Percentiles rank a stretch among this genome's conserved stretches.
Conservation (phyloP, 2,329 filamentous ascomycete species). For the Aspergillus neoniger region DNA sequence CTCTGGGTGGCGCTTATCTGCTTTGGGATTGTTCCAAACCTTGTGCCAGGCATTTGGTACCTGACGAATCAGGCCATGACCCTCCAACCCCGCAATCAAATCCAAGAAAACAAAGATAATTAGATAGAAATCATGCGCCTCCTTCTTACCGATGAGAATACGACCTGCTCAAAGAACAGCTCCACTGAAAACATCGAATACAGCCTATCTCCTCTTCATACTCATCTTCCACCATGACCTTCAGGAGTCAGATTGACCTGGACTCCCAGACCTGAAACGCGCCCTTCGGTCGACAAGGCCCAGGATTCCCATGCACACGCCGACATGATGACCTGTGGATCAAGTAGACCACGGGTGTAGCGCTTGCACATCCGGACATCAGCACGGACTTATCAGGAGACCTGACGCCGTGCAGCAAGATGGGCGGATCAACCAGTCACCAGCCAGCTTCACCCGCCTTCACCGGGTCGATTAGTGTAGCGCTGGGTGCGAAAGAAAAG, state of each 20-base stretch:
- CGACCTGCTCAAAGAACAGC: not conserved
- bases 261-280: constrained; percentile 1
- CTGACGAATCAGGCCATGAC: constrained; percentile 19
- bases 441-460: constrained; percentile 7
- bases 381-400: constrained; percentile 25
- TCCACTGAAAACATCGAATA: not conserved
- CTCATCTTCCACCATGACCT: not conserved
- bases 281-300: constrained; percentile 13
- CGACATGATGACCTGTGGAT: constrained; percentile 14
- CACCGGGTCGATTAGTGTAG: constrained; percentile 14
- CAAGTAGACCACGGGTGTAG: constrained; percentile 7
- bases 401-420: constrained; percentile 14
- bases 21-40: constrained; percentile 9
- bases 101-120: not conserved
- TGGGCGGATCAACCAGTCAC: constrained; percentile 9
- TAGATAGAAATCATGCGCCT: no score
- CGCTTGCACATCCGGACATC: constrained; percentile 11
- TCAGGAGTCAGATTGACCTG: not conserved
- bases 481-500: constrained; percentile 13
- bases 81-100: not conserved
- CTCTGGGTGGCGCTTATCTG: constrained; percentile 13
- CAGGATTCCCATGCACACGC: constrained; percentile 10
- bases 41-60: constrained; percentile 2
- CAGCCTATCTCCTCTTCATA: not conserved
- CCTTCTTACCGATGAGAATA: not conserved